Evolutionary conservation across 2,329 filamentous ascomycete species (phyloP).

Genomic region (Phymatotrichopsis omnivora): DNA sequence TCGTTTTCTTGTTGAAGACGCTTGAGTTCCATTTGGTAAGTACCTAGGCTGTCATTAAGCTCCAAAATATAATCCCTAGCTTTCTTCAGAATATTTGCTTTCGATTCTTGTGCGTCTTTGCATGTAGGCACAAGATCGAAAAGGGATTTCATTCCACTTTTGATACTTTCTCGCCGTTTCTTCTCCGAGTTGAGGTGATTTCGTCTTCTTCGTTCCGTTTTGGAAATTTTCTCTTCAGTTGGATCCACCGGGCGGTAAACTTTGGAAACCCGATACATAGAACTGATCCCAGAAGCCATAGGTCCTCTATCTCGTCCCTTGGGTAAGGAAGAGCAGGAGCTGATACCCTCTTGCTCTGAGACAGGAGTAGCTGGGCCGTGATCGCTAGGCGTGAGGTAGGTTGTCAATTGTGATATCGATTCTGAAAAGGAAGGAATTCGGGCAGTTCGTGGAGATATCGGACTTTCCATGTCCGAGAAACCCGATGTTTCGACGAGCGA

Average conservation of each 20-base stretch:
- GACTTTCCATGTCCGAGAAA: conserved; percentile 20
- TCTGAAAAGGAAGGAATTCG: conserved; percentile 24
- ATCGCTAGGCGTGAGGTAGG: conserved; percentile 12
- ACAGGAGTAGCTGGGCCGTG: conserved; percentile 20
- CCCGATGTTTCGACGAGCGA: conserved; percentile 8
- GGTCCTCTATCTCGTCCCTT: too few species aligned
- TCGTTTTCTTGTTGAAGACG: conserved; percentile 20
- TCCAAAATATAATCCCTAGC: conserved; percentile 31
- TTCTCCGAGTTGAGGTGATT: conserved; percentile 32
- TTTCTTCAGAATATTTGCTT: conserved; percentile 30
- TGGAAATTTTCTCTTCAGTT: conserved; percentile 19
- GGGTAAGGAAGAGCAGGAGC: conserved; percentile 12
- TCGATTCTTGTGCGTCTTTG: conserved; percentile 28
- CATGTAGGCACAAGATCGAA: conserved; percentile 31
- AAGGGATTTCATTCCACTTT: conserved; percentile 31
- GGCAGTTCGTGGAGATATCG: conserved; percentile 20
- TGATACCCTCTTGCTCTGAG: conserved; percentile 19
- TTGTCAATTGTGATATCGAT: conserved; percentile 13
- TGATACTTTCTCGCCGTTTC: conserved; percentile 30
- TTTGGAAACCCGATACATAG: conserved; percentile 8
- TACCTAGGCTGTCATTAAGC: conserved; percentile 16
- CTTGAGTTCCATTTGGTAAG: conserved; percentile 17
- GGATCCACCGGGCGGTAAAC: conserved; percentile 1
- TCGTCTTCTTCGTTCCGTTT: conserved; percentile 28
- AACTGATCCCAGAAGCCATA: too few species aligned